Evolutionary conservation across 179 eudicot species (phyloP).

Genomic region (Silene noctiflora): DNA sequence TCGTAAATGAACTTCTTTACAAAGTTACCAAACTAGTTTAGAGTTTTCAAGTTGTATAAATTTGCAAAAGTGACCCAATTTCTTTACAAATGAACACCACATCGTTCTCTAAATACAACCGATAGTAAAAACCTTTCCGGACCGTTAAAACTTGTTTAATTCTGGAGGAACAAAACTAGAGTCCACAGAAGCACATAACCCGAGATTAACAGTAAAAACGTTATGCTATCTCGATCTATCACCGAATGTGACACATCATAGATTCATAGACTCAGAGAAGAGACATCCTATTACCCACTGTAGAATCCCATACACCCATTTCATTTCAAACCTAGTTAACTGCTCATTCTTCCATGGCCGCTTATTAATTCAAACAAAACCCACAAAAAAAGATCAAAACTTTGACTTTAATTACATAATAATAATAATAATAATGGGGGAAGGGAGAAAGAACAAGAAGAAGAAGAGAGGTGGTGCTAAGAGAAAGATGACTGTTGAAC

Average conservation of each 20-base stretch:
- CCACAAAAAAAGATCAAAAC: not conserved
- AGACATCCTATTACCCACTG: not conserved
- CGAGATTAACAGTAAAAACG: not conserved
- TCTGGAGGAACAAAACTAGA: too few relatives aligned
- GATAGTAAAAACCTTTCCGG: too few relatives aligned
- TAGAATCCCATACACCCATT: not conserved
- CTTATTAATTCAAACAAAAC: conserved; percentile 4
- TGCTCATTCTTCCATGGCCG: conserved; percentile 12
- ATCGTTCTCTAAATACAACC: too few relatives aligned
- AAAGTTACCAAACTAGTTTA: too few relatives aligned
- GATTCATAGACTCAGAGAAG: not conserved
- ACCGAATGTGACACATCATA: conserved; percentile 2
- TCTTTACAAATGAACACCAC: too few relatives aligned
- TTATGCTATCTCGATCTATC: not conserved
- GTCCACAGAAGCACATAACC: not conserved
- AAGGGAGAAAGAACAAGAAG: conserved; percentile 50
- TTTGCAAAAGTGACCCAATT: too few relatives aligned
- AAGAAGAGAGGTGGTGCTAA: conserved; percentile 72
- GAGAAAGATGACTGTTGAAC: conserved; percentile 68
- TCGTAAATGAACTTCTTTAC: too few relatives aligned
- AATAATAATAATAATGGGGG: conserved; percentile 22
- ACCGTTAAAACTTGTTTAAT: too few relatives aligned
- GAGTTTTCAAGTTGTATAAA: too few relatives aligned
- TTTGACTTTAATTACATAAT: not conserved
- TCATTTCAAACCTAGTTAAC: conserved; percentile 8